Evolutionary conservation across 768 basidiomycete species (phyloP), one percentile per base, ranked within the genome.

Genomic region (Boletus fagicola): DNA sequence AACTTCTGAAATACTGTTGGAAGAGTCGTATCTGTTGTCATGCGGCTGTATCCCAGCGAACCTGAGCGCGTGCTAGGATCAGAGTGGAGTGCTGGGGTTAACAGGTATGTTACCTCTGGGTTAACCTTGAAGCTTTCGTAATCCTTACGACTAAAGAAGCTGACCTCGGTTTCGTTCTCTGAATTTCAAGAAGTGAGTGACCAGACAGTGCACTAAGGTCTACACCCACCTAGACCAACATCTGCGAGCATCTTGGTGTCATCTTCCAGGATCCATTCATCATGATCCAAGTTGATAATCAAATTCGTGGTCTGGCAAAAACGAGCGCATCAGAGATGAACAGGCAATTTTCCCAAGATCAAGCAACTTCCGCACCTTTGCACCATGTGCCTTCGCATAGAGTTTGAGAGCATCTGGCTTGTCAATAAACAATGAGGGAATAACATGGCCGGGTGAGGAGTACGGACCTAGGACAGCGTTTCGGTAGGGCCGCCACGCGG

Each of bases 151-250:
- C 88, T 87, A 77, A 98, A 98, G 74, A 96, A 88, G 69, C 92
- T 94, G 60, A 95, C 80, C 75, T 99, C 96, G 0, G 91, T 90
- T 73, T 99, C 96, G 68, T 98, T 96, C 73, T 97, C 96, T 98
- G 39, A 9, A 46, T 22, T 22, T 40, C 26, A 46, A 31, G 16
- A 31, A 40, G 26, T 62, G 20, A 62, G 36, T 33, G 24, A 40
- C 13, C 2, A 31, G 24, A 28, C 13, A 45, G 28, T 40, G 20
- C 35, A 50, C n/a, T 31, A 36, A 36, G 22, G n/a, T 43, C n/a
- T 26, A 49, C 24, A 74, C 86, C 55, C 56, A 95, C 96, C 90
- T 48, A 95, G 82, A 18, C 88, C 93, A 36, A 83, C 72, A 5
- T 86, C 83, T 2, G 78, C 83, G n/a, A 99, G 79, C 1, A 76